Base-by-base conservation (phyloP, 495 filamentous ascomycete genomes). In the Aspergillus taichungensis region DNA sequence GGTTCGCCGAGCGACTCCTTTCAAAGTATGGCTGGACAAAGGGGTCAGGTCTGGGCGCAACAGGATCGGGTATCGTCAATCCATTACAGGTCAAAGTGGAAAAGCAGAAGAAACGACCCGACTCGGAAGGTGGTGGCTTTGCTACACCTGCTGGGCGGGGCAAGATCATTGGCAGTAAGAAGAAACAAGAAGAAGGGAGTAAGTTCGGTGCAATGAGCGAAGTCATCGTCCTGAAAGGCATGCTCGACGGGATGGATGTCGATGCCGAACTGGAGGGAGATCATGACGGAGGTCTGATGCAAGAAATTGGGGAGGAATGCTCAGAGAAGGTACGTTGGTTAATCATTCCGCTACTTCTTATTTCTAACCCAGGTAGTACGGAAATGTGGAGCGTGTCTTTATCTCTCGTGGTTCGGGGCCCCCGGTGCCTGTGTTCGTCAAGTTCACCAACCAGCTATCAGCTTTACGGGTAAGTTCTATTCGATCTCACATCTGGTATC, bases 251-350 rank as follows among this genome's bases (percentile, higher is more conserved):
- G 3, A 81, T 95, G 73, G 74, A 84, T 51, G 67, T 91, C 30
- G 73, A 78, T 40, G 68, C 64, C 1, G 94, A 96, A 66, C 59
- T 84, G 51, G 66, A 67, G 29, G 57, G 59, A 6, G 66, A 74
- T 28, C 56, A 63, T 13, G 77, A 80, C 46, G 83, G 83, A 9
- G 85, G 83, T 0, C 60, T 98, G 51, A 77, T 87, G 53, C 89
- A 95, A 64, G 88, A 96, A 65, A 94, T 98, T 59, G 92, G 92
- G 13, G 87, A 94, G 46, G 87, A 92, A 62, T 96, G 91, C 63
- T 78, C 78, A 34, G 76, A 85, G 38, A 86, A 89, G 77, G 77
- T 81, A 52, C 40, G 67, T 52, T 37, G n/a, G 33, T 31, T 28
- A 24, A 10, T 30, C 14, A 29, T 6, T 14, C 3, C 2, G 3